Percentiles rank a stretch among this genome's conserved stretches.
Evolutionary conservation across 1,284 basidiomycete species (phyloP).

Genomic region (Wolfiporia cocos): DNA sequence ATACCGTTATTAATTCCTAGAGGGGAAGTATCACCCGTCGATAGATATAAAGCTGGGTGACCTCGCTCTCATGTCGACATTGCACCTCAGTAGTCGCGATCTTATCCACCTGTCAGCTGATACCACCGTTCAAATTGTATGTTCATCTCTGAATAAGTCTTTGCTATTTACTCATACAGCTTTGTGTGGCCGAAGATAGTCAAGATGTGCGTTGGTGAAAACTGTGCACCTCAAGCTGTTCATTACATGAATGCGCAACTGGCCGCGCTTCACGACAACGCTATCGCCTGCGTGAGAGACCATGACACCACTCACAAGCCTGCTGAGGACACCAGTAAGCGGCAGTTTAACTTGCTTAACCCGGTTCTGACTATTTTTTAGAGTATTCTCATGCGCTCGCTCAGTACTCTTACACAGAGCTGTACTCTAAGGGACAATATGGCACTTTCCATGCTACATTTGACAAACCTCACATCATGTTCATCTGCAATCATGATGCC

Average conservation of each 20-base stretch:
- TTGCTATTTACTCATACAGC: too few species aligned
- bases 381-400: constrained; percentile 18
- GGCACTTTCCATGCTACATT: constrained; percentile 21
- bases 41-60: too few species aligned
- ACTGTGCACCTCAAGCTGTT: constrained; percentile 22
- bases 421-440: constrained; percentile 6
- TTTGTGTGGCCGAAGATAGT: too few species aligned
- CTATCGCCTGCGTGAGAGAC: constrained; percentile 18
- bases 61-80: too few species aligned
- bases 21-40: too few species aligned
- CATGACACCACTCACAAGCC: constrained; percentile 14
- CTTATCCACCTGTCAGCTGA: too few species aligned
- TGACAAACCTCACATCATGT: constrained; percentile 18
- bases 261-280: constrained; percentile 21
- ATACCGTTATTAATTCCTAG: too few species aligned
- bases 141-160: too few species aligned
- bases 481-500: constrained; percentile 27
- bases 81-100: too few species aligned
- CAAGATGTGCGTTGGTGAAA: constrained; percentile 27
- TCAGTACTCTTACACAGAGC: constrained; percentile 14
- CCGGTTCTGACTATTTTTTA: neutral
- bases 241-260: constrained; percentile 28
- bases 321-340: constrained; percentile 9
- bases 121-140: too few species aligned
- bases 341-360: neutral